These are phyloP conservation scores for Claviceps monticola DNA, from an alignment of 2,329 filamentous ascomycete species.

Conservation along the genomic window DNA sequence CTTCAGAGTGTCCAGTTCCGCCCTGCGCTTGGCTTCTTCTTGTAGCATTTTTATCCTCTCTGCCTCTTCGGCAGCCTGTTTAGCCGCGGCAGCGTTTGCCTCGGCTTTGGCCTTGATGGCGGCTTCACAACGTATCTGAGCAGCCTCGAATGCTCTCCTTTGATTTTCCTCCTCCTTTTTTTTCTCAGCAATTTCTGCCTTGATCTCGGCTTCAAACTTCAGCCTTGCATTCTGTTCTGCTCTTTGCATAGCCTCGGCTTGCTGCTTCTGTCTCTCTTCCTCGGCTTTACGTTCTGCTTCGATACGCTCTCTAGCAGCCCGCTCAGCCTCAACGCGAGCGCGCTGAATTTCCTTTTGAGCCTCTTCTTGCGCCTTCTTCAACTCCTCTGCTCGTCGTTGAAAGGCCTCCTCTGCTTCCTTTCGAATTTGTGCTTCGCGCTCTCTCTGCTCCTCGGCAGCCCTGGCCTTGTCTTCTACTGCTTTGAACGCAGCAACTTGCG, in stretches of 20 bases:
- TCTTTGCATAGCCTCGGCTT: constrained; percentile 21
- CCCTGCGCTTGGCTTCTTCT: constrained; percentile 24
- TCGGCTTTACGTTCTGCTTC: constrained; percentile 30
- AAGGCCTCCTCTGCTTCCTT: constrained; percentile 33
- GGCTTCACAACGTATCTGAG: constrained; percentile 26
- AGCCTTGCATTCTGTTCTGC: constrained; percentile 24
- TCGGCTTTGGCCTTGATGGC: constrained; percentile 28
- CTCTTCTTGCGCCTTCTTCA: constrained; percentile 29
- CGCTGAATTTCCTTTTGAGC: constrained; percentile 33
- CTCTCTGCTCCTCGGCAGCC: constrained; percentile 29
- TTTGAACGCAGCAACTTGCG: constrained; percentile 40
- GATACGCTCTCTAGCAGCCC: constrained; percentile 28
- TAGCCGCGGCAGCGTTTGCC: constrained; percentile 27
- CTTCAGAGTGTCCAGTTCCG: constrained; percentile 24
- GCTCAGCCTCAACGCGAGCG: constrained; percentile 32
- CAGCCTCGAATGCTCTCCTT: constrained; percentile 33
- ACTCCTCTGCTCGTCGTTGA: constrained; percentile 26
- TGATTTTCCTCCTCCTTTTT: constrained; percentile 25
- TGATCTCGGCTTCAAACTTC: constrained; percentile 26
- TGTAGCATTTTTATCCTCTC: constrained; percentile 24
- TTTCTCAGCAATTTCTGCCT: constrained; percentile 29
- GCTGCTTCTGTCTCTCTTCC: constrained; percentile 28
- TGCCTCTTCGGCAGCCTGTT: constrained; percentile 28
- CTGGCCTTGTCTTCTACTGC: constrained; percentile 30
- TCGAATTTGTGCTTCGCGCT: constrained; percentile 30